Evolutionary conservation across 257 asterid species (phyloP).

Genomic region (Schizonepeta tenuifolia): DNA sequence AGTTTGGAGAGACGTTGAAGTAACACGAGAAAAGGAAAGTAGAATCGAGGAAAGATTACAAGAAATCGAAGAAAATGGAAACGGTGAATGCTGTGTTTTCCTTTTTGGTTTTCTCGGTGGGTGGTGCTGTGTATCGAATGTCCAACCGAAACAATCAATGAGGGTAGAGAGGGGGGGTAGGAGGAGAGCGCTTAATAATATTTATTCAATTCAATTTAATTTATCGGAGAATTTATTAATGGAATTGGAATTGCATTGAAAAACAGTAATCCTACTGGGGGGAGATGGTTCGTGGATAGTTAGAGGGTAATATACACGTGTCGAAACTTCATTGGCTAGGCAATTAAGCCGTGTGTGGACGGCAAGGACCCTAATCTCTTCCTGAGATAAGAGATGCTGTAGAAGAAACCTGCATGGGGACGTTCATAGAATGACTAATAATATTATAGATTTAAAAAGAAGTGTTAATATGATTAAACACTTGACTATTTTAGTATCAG

Average conservation of each 20-base stretch:
- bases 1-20: constrained; percentile 31
- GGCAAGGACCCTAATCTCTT: neutral
- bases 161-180: constrained; percentile 21
- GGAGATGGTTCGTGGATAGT: neutral
- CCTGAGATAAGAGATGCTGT: neutral
- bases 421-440: no score
- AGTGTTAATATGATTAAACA: no score
- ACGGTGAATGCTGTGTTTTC: neutral
- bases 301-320: constrained; percentile 16
- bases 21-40: constrained; percentile 25
- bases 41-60: constrained; percentile 25
- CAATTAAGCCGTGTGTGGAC: constrained; percentile 7
- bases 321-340: neutral
- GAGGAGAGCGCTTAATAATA: neutral
- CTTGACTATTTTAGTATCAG: no score
- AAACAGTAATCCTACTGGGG: constrained; percentile 5
- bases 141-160: constrained; percentile 40
- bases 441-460: no score
- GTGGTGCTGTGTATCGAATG: constrained; percentile 36
- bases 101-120: constrained; percentile 30
- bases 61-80: constrained; percentile 24
- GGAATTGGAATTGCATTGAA: constrained; percentile 12
- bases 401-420: no score
- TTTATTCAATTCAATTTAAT: neutral
- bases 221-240: constrained; percentile 25